Percentiles rank a stretch among this genome's conserved stretches.
Evolutionary conservation across 1,284 basidiomycete species (phyloP).

Genomic region (Rhodotorula mucilaginosa): DNA sequence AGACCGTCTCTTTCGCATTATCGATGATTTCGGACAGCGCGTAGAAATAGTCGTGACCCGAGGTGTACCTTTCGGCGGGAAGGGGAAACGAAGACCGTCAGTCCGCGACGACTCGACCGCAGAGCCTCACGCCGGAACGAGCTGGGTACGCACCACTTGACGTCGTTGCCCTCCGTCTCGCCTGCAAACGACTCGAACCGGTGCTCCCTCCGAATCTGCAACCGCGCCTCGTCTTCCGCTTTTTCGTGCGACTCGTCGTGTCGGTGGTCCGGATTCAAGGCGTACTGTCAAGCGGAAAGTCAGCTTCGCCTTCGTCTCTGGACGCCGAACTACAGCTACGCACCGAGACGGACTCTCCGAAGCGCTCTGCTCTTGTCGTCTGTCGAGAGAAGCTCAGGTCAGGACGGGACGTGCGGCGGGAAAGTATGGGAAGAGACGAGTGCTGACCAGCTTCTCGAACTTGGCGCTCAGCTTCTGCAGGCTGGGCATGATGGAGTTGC

Average conservation of each 20-base stretch:
- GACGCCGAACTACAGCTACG: too few species aligned
- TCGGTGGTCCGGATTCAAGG: conserved; percentile 55
- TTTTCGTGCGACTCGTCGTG: conserved; percentile 67
- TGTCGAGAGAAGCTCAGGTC: neutral
- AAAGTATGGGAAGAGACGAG: neutral
- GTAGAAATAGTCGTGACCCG: conserved; percentile 69
- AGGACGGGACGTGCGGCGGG: accelerated
- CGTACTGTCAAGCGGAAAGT: neutral
- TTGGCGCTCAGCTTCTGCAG: conserved; percentile 22
- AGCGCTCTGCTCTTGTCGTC: neutral
- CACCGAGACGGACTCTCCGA: conserved; percentile 7
- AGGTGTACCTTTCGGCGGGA: neutral
- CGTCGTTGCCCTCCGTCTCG: conserved; percentile 65
- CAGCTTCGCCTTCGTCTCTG: too few species aligned
- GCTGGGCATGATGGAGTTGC: too few species aligned
- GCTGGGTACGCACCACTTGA: conserved; percentile 66
- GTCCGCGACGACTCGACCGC: too few species aligned
- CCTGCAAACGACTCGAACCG: conserved; percentile 80
- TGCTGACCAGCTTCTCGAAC: conserved; percentile 36
- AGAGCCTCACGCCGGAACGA: too few species aligned
- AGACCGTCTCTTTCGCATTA: conserved; percentile 50
- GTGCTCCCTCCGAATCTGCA: conserved; percentile 55
- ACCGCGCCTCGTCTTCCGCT: conserved; percentile 20
- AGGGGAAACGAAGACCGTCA: too few species aligned
- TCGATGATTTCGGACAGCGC: conserved; percentile 81